Percentiles rank a stretch among this genome's conserved stretches.
Conservation (phyloP, 2,329 filamentous ascomycete species). For the Cucurbitaria berberidis region DNA sequence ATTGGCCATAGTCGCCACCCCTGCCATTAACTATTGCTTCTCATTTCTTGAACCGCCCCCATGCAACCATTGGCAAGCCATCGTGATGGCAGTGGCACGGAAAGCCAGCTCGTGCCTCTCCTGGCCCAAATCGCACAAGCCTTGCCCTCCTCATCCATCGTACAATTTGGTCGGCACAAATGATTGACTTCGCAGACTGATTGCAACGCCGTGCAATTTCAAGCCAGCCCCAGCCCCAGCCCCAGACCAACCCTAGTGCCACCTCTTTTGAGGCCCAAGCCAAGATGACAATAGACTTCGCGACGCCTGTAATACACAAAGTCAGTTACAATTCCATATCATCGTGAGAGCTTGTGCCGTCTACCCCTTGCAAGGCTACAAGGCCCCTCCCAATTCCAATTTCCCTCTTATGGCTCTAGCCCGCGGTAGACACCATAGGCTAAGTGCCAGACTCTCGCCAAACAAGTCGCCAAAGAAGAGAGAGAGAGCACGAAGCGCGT, state of each 20-base stretch:
- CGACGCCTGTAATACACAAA: neutral
- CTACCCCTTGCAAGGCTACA: slow-evolving; percentile 2
- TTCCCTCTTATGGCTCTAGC: slow-evolving; percentile 1
- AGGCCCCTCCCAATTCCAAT: slow-evolving; percentile 1
- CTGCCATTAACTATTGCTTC: slow-evolving; percentile 11
- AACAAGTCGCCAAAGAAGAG: neutral
- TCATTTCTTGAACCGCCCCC: slow-evolving; percentile 22
- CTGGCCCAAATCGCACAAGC: slow-evolving; percentile 5
- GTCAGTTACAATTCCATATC: neutral
- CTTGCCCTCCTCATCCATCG: neutral
- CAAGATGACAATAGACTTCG: neutral
- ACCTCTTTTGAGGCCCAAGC: neutral
- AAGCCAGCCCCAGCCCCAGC: neutral
- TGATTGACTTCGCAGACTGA: neutral
- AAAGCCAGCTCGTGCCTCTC: slow-evolving; percentile 4
- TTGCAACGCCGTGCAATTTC: neutral
- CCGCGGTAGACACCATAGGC: neutral
- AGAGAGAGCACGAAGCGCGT: neutral
- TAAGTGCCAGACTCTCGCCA: neutral
- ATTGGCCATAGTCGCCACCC: slow-evolving; percentile 26
- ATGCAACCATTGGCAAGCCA: slow-evolving; percentile 14
- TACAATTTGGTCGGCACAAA: slow-evolving; percentile 2
- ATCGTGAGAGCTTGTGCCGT: neutral
- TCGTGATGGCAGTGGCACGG: slow-evolving; percentile 3
- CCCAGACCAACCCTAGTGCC: neutral